A percentile compares a stretch with the other conserved stretches of the same genome.
Evolutionary conservation across 2,329 filamentous ascomycete species (phyloP).

Genomic region (Xylariomycetidae sp.): DNA sequence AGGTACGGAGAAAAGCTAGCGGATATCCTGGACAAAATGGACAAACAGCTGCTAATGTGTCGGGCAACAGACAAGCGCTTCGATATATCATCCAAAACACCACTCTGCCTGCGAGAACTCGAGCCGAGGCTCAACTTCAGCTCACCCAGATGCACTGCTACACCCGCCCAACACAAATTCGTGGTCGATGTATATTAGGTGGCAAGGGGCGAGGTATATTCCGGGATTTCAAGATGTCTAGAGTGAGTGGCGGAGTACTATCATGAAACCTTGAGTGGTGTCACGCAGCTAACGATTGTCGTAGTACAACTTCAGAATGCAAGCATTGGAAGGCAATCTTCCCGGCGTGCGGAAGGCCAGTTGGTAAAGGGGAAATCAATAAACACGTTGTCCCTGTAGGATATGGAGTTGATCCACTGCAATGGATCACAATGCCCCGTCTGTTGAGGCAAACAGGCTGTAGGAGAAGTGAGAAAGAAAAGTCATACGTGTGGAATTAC

Average conservation of each 20-base stretch:
- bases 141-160: slow-evolving; percentile 94
- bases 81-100: slow-evolving; percentile 94
- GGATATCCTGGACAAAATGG: slow-evolving; percentile 86
- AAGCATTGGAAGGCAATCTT: slow-evolving; percentile 78
- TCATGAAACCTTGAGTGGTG: not conserved
- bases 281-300: slow-evolving; percentile 20
- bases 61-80: slow-evolving; percentile 69
- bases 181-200: slow-evolving; percentile 86
- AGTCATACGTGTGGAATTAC: too few relatives aligned
- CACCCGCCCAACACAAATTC: slow-evolving; percentile 87
- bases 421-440: too few relatives aligned
- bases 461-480: too few relatives aligned
- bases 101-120: slow-evolving; percentile 71
- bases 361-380: slow-evolving; percentile 78
- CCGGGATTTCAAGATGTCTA: slow-evolving; percentile 84
- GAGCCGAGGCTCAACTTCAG: slow-evolving; percentile 89
- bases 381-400: too few relatives aligned
- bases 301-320: slow-evolving; percentile 88
- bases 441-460: too few relatives aligned
- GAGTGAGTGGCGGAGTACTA: slow-evolving; percentile 56
- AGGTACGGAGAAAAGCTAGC: slow-evolving; percentile 86
- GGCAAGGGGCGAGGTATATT: slow-evolving; percentile 90
- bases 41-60: slow-evolving; percentile 5
- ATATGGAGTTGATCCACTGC: too few relatives aligned
- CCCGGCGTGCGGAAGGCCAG: slow-evolving; percentile 95